Base-by-base conservation (phyloP, 192 early-diverging fungal genomes). In the Mortierella alpina region DNA sequence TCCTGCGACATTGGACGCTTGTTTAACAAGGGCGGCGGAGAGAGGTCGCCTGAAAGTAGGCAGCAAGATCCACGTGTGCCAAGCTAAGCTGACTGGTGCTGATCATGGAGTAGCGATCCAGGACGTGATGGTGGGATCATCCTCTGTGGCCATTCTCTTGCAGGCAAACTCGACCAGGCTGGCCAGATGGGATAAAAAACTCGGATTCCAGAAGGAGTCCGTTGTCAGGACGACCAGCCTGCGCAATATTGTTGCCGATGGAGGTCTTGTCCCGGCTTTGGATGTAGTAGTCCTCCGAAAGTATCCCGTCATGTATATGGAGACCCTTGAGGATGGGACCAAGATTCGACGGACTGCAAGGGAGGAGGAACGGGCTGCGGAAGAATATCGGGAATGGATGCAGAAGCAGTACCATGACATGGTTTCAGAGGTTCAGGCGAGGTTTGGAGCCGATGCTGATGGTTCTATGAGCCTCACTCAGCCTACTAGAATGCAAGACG, bases 241-340 rank as follows among this genome's bases (percentile, higher is more conserved):
- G 39, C 22, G 66, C 2, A 70, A 65, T 18, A 62, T 90, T 7
- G 39, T 53, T 7, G 65, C 82, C 0, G 84, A 90, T 13, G 93
- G 93, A 46, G 93, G 93, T 1, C 52, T 84, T 15, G 74, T 94
- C 4, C 86, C 93, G 1, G 75, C 81, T 17, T 20, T 94, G 7
- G 93, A 94, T 61, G 83, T 91, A 0, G 56, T 94, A 7, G 66
- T 94, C 5, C 71, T 85, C 41, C 75, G 90, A 46, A 84, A 84
- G 50, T 93, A 90, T 58, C 85, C 85, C 7, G 64, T 90, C 11
- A 51, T 82, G 13, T 91, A 72, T 56, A 59, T 81, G 7, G 92
- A 94, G 40, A 85, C 59, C 18, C 41, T 88, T 17, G 63, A 68
- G 4, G 82, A 88, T 65, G 86, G 86, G 1, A 84, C 66, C 48